Evolutionary conservation across 2,329 filamentous ascomycete genomes (phyloP).

Genomic region (Nemania bipapillata): DNA sequence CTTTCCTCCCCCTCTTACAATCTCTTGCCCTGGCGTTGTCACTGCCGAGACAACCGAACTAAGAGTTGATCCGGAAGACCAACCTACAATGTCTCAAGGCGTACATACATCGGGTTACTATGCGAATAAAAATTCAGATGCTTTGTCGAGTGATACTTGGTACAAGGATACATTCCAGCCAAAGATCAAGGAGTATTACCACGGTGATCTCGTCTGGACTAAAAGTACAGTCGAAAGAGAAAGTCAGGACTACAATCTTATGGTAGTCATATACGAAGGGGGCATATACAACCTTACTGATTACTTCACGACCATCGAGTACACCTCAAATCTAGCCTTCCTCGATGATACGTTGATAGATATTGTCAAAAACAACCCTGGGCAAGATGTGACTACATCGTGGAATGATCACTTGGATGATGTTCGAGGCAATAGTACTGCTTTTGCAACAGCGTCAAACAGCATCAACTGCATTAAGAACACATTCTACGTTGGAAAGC

Average conservation of each 20-base stretch:
- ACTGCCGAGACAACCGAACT: constrained; percentile 67
- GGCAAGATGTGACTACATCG: constrained; percentile 76
- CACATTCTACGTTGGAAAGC: constrained; percentile 81
- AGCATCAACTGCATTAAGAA: constrained; percentile 84
- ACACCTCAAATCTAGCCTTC: constrained; percentile 70
- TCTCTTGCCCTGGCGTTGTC: constrained; percentile 78
- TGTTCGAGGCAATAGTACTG: constrained; percentile 62
- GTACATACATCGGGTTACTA: constrained; percentile 76
- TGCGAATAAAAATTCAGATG: constrained; percentile 66
- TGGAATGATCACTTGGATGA: constrained; percentile 68
- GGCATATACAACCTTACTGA: constrained; percentile 89
- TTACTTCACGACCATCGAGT: constrained; percentile 81
- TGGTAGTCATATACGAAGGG: constrained; percentile 82
- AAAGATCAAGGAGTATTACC: constrained; percentile 84
- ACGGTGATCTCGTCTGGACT: constrained; percentile 84
- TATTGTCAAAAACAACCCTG: constrained; percentile 78
- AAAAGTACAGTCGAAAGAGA: constrained; percentile 68
- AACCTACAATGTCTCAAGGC: constrained; percentile 65
- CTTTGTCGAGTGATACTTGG: constrained; percentile 75
- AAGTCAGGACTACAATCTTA: constrained; percentile 73
- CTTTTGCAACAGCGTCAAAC: constrained; percentile 65
- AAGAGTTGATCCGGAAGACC: constrained; percentile 55
- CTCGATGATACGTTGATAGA: constrained; percentile 74
- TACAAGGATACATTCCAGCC: constrained; percentile 80
- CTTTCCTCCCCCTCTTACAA: constrained; percentile 79